Conservation (phyloP, 345 rosid species). For the Pugionium cornutum region DNA sequence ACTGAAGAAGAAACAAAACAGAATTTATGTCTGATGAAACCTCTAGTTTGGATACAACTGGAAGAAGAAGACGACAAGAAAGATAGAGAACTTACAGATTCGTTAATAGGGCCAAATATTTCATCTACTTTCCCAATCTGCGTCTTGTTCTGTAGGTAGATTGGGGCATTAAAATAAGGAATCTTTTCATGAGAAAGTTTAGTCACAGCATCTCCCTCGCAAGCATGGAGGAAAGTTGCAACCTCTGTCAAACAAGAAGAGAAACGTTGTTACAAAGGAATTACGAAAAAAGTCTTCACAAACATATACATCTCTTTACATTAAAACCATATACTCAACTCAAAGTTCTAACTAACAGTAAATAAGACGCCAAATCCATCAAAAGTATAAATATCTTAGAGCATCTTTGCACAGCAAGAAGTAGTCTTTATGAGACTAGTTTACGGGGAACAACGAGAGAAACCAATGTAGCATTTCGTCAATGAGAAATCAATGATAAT, state of each 20-base stretch:
- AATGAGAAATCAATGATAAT: too few species aligned
- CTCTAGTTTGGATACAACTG: too few species aligned
- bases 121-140: constrained; percentile 95
- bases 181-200: constrained; percentile 80
- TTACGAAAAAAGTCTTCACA: constrained; percentile 21
- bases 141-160: constrained; percentile 83
- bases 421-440: too few species aligned
- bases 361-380: too few species aligned
- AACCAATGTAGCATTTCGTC: too few species aligned
- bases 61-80: constrained; percentile 37
- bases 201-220: constrained; percentile 95
- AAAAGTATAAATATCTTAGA: too few species aligned
- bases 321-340: too few species aligned
- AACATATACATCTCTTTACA: not conserved
- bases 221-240: constrained; percentile 79
- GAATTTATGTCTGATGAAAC: too few species aligned
- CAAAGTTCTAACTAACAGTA: too few species aligned
- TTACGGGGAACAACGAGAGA: too few species aligned
- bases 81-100: constrained; percentile 57
- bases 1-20: too few species aligned
- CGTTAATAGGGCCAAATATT: constrained; percentile 91
- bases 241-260: constrained; percentile 71
- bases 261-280: constrained; percentile 59
- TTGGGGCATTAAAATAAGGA: constrained; percentile 83
- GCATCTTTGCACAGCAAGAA: too few species aligned